A percentile compares a stretch with the other conserved stretches of the same genome.
Conservation (phyloP, 768 basidiomycete genomes). For the Lentinula aciculospora region DNA sequence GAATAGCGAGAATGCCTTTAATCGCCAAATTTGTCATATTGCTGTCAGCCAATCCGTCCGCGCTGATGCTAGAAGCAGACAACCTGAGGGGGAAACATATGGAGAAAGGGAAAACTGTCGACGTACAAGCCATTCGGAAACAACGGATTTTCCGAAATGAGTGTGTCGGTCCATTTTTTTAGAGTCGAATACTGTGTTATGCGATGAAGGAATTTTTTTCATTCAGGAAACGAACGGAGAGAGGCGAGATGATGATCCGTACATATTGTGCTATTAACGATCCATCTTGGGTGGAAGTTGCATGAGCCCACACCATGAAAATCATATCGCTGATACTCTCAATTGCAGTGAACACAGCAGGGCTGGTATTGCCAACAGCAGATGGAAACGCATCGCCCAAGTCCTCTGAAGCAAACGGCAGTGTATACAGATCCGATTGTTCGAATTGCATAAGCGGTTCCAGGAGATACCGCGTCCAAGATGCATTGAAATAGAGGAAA, state of each 20-base stretch:
- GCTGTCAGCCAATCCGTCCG: slow-evolving; percentile 1
- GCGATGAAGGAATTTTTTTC: too few relatives aligned
- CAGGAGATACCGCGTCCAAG: slow-evolving; percentile 9
- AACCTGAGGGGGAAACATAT: background rate
- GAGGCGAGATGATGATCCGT: too few relatives aligned
- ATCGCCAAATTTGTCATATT: slow-evolving; percentile 12
- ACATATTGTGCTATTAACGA: slow-evolving; percentile 7
- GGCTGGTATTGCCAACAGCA: background rate
- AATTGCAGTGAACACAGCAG: background rate
- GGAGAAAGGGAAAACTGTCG: background rate
- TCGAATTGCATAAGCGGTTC: slow-evolving; percentile 17
- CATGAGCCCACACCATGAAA: slow-evolving; percentile 10
- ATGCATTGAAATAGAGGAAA: slow-evolving; percentile 11
- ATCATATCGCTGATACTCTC: slow-evolving; percentile 4
- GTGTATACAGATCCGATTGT: slow-evolving; percentile 10
- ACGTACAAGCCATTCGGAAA: slow-evolving; percentile 10
- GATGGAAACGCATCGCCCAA: slow-evolving; percentile 11
- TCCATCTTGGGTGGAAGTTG: slow-evolving; percentile 7
- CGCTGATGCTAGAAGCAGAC: background rate
- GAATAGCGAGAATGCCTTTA: slow-evolving; percentile 11
- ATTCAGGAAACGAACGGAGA: too few relatives aligned
- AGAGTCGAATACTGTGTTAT: background rate
- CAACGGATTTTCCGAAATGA: background rate
- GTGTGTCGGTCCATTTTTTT: slow-evolving; percentile 2
- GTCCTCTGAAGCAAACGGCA: slow-evolving; percentile 13